These are phyloP conservation scores for Suillus fuscotomentosus DNA, from an alignment of 768 basidiomycete species.

Conservation along the genomic window DNA sequence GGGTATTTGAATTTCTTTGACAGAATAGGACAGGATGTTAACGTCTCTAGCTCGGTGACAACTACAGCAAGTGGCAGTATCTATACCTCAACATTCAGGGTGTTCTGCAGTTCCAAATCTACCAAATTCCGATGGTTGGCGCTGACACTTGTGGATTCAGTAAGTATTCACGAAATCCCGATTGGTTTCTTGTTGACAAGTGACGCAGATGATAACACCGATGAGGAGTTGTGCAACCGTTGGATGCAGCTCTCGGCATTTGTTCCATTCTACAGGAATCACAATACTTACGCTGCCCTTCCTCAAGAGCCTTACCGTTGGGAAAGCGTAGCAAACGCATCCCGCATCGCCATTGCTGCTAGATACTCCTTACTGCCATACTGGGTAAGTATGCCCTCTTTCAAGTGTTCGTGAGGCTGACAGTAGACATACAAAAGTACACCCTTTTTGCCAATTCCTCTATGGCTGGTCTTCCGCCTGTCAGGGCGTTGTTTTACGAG, in stretches of 20 bases:
- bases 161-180: constrained; percentile 7
- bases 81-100: constrained; percentile 72
- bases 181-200: not conserved
- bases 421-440: constrained; percentile 44
- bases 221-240: constrained; percentile 79
- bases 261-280: constrained; percentile 80
- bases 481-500: constrained; percentile 76
- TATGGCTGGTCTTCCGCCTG: constrained; percentile 60
- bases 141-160: constrained; percentile 56
- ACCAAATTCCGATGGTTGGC: constrained; percentile 82
- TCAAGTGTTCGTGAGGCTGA: not conserved
- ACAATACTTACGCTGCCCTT: constrained; percentile 63
- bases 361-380: constrained; percentile 75
- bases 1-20: constrained; percentile 39
- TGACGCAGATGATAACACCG: constrained; percentile 43
- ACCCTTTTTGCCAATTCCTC: constrained; percentile 73
- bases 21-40: not conserved
- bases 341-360: constrained; percentile 65
- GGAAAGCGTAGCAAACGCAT: constrained; percentile 76
- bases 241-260: constrained; percentile 90
- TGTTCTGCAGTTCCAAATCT: constrained; percentile 79
- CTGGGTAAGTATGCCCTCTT: constrained; percentile 51
- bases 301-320: constrained; percentile 82
- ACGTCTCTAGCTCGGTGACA: constrained; percentile 62
- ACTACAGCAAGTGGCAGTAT: constrained; percentile 73